A percentile compares a stretch with the other conserved stretches of the same genome.
Conservation (phyloP, 1,284 basidiomycete species). For the Moesziomyces globuligerus region DNA sequence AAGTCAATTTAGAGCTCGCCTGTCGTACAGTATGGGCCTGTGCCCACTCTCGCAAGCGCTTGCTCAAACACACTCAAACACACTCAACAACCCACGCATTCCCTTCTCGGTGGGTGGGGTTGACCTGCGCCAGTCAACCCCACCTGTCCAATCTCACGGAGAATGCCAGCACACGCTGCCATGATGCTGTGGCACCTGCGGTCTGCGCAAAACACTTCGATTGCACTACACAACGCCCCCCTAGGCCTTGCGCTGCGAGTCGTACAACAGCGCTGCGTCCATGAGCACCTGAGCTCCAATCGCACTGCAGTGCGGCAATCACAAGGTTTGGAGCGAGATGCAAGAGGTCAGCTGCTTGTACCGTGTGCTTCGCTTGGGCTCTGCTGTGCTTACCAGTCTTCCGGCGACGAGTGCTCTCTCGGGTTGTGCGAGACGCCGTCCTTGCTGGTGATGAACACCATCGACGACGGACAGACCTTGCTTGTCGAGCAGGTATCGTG, state of each 20-base stretch:
- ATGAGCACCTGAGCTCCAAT: constrained; percentile 49
- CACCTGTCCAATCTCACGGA: too few relatives aligned
- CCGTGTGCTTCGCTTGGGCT: neutral
- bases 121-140: too few relatives aligned
- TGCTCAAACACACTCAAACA: too few relatives aligned
- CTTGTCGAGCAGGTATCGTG: constrained; percentile 49
- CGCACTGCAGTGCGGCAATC: constrained; percentile 13
- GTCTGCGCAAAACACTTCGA: too few relatives aligned
- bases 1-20: too few relatives aligned
- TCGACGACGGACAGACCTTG: constrained; percentile 40
- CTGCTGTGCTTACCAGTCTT: constrained; percentile 35
- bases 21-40: too few relatives aligned
- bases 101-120: too few relatives aligned
- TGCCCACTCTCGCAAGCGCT: too few relatives aligned
- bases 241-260: constrained; percentile 19
- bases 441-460: constrained; percentile 47
- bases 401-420: constrained; percentile 30
- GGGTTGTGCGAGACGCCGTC: constrained; percentile 47
- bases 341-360: neutral
- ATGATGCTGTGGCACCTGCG: too few relatives aligned
- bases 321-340: neutral
- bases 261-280: constrained; percentile 42
- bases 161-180: too few relatives aligned
- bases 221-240: constrained; percentile 1
- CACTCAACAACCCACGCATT: too few relatives aligned